These are phyloP conservation scores for Coprinopsis sp. DNA, from an alignment of 768 basidiomycete genomes.

Conservation along the genomic window DNA sequence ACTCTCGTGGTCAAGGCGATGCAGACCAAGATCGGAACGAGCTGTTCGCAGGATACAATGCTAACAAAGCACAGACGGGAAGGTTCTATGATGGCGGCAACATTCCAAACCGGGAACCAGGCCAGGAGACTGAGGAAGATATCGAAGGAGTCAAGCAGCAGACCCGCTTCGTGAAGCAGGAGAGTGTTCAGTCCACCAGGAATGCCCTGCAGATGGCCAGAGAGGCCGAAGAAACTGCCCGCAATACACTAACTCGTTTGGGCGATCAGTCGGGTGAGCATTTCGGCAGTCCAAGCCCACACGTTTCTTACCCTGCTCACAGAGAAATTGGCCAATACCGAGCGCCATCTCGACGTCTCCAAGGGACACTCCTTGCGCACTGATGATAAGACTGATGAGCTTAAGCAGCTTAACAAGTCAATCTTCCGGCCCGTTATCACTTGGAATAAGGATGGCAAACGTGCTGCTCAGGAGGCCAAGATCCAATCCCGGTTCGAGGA, in stretches of 20 bases:
- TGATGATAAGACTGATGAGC: conserved; percentile 89
- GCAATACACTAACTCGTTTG: conserved; percentile 75
- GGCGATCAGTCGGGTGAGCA: conserved; percentile 89
- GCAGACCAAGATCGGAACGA: conserved; percentile 65
- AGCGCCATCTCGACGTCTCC: conserved; percentile 89
- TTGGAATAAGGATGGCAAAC: conserved; percentile 91
- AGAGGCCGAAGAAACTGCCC: conserved; percentile 95
- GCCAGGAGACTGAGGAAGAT: conserved; percentile 81
- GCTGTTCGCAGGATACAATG: conserved; percentile 71
- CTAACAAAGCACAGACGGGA: conserved; percentile 52
- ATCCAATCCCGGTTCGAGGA: conserved; percentile 83
- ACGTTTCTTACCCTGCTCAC: conserved; percentile 11
- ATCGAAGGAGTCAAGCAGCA: conserved; percentile 94
- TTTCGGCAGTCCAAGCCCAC: background rate
- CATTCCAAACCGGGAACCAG: conserved; percentile 41
- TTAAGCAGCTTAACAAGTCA: conserved; percentile 89
- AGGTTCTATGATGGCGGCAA: conserved; percentile 67
- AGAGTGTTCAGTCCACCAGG: conserved; percentile 80
- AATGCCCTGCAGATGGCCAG: conserved; percentile 90
- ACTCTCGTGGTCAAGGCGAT: conserved; percentile 57
- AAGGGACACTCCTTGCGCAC: conserved; percentile 84
- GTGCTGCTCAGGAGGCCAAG: conserved; percentile 80
- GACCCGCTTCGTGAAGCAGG: conserved; percentile 86
- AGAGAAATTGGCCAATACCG: conserved; percentile 91
- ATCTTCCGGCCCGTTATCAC: conserved; percentile 92